Percentiles rank a stretch among this genome's conserved stretches.
These are phyloP conservation scores for Malassezia nana DNA, from an alignment of 1,284 basidiomycete genomes.

Conservation along the genomic window DNA sequence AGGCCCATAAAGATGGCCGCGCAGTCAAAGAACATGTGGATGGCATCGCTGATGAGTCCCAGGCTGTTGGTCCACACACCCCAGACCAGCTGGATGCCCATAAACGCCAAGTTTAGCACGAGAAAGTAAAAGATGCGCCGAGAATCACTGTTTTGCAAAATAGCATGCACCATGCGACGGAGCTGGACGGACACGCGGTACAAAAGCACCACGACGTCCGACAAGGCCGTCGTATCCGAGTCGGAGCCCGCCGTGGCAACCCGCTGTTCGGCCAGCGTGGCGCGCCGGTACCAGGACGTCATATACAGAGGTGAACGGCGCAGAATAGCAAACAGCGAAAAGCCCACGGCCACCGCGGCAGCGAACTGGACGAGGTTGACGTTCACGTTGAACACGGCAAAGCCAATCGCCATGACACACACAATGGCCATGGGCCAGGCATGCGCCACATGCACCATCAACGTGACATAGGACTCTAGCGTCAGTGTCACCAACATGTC, in stretches of 20 bases:
- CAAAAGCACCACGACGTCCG: slow-evolving; percentile 3
- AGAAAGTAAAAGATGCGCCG: slow-evolving; percentile 95
- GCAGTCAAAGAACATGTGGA: slow-evolving; percentile 99
- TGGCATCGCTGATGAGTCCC: slow-evolving; percentile 93
- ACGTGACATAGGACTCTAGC: slow-evolving; percentile 36
- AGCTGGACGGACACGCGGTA: slow-evolving; percentile 7
- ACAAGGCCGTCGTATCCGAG: slow-evolving; percentile 6
- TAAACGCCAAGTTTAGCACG: slow-evolving; percentile 85
- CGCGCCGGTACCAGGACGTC: slow-evolving; percentile 22
- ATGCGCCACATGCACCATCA: slow-evolving; percentile 29
- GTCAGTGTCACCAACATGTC: slow-evolving; percentile 39
- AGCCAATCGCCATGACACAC: slow-evolving; percentile 29
- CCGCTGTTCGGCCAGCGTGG: slow-evolving; percentile 8
- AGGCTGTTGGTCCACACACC: slow-evolving; percentile 96
- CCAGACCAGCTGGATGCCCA: slow-evolving; percentile 57
- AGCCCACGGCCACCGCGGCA: slow-evolving; percentile 27
- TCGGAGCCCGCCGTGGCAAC: neutral
- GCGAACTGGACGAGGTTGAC: slow-evolving; percentile 21
- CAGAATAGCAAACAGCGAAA: slow-evolving; percentile 34
- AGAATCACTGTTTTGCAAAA: slow-evolving; percentile 79
- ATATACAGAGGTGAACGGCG: slow-evolving; percentile 34
- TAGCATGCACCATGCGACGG: slow-evolving; percentile 59
- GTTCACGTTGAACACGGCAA: slow-evolving; percentile 32
- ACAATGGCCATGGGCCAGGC: slow-evolving; percentile 42
- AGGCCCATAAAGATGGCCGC: slow-evolving; percentile 92